Evolutionary conservation across 2,329 filamentous ascomycete genomes (phyloP).

Genomic region (Thelonectria olida): DNA sequence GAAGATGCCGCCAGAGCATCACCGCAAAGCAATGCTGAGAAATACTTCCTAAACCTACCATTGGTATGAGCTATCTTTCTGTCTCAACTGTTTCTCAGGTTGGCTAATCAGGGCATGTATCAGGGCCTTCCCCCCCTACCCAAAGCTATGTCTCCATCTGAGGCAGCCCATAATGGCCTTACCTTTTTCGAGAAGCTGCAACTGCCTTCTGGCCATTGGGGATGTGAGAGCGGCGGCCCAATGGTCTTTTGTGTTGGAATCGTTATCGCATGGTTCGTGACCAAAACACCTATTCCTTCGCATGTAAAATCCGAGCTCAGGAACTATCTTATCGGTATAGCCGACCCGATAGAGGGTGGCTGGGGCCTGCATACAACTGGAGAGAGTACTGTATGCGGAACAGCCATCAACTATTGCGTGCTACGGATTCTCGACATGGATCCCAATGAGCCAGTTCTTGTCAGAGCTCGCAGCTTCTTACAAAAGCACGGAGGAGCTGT

Average conservation of each 20-base stretch:
- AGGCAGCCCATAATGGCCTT: slow-evolving; percentile 82
- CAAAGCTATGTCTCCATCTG: slow-evolving; percentile 74
- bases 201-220: slow-evolving; percentile 90
- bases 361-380: slow-evolving; percentile 97
- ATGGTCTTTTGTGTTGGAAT: slow-evolving; percentile 63
- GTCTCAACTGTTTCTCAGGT: neutral
- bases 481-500: slow-evolving; percentile 86
- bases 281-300: slow-evolving; percentile 83
- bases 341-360: slow-evolving; percentile 85
- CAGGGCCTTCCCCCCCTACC: slow-evolving; percentile 79
- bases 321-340: slow-evolving; percentile 87
- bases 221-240: slow-evolving; percentile 29
- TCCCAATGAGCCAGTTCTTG: slow-evolving; percentile 82
- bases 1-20: slow-evolving; percentile 74
- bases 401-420: slow-evolving; percentile 83
- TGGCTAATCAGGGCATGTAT: neutral
- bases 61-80: slow-evolving; percentile 61
- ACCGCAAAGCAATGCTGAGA: slow-evolving; percentile 89
- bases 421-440: slow-evolving; percentile 84
- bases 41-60: slow-evolving; percentile 82
- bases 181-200: slow-evolving; percentile 90
- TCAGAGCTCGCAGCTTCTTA: slow-evolving; percentile 81
- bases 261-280: slow-evolving; percentile 86
- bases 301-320: slow-evolving; percentile 88
- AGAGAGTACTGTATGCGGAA: slow-evolving; percentile 90